Evolutionary conservation across 257 asterid genomes (phyloP), one percentile per base, ranked within the genome.

Genomic region (Eustoma russellianum): DNA sequence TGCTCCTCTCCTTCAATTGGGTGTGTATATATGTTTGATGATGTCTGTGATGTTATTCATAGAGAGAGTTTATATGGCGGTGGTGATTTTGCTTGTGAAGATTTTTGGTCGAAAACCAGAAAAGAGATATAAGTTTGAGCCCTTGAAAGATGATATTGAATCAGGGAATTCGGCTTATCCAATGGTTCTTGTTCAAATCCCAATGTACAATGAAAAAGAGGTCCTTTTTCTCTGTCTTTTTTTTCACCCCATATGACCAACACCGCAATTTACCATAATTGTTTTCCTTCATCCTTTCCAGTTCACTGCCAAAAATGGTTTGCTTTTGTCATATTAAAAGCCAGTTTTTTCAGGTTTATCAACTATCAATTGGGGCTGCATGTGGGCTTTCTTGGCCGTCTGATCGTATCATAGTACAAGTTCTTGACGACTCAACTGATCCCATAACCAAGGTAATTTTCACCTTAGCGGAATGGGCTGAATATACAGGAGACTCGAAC

Each of bases 171-270:
- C 84, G 13, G 77, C 78, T 55, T 88, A 80, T 59, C 99, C 97
- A 2, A 61, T 62, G 78, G 87, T 92, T 59, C 95, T 92, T 56
- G 95, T 92, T 53, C 99, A 92, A 81, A 79, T 92, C 53, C 99
- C 99, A 11, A 92, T 92, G 99, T 92, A 59, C 83, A 92, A 92
- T 30, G 98, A 88, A 54, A 88, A 49, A 76, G 98, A 92, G 97
- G 98, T 91, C 19, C 5, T 16, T 49, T 24, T 35, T 53, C 55
- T 16, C 18, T 2, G 40, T 33, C 28, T 53, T 52, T 16, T 12
- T 38, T 1, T 5, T 19, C 19, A 46, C 11, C 0, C 14, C 33
- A 17, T 41, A 6, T 6, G 3, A 24, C 30, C 30, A 24, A 24
- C 30, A 24, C 3, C 3, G 30, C 2, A 24, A 24, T 24, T 24